Conservation (phyloP, 2,329 filamentous ascomycete species). For the Daldinia sp. region DNA sequence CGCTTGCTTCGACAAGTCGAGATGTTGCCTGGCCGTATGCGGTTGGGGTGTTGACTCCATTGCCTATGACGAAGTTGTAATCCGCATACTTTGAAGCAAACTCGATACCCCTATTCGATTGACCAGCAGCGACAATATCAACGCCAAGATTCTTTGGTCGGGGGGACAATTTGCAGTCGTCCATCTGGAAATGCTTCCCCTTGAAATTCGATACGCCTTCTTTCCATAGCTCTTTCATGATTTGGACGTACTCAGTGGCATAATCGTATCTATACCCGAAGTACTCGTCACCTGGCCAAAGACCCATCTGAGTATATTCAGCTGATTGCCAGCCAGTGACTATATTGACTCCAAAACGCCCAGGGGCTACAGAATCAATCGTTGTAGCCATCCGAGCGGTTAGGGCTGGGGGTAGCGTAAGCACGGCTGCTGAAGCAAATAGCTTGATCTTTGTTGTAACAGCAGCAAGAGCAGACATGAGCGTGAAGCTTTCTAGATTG, state of each 20-base stretch:
- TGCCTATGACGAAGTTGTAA: conserved; percentile 52
- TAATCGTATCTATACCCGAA: conserved; percentile 53
- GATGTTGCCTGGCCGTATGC: conserved; percentile 45
- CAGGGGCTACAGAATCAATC: conserved; percentile 51
- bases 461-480: conserved; percentile 52
- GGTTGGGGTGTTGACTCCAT: conserved; percentile 51
- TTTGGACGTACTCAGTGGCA: conserved; percentile 51
- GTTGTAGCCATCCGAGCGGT: conserved; percentile 51
- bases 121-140: conserved; percentile 52
- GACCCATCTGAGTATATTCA: conserved; percentile 52
- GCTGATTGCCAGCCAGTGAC: conserved; percentile 53
- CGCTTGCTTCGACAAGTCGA: conserved; percentile 49
- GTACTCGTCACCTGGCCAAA: conserved; percentile 51
- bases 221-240: conserved; percentile 53
- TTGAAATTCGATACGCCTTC: conserved; percentile 51
- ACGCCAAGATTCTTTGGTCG: conserved; percentile 38
- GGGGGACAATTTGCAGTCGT: conserved; percentile 51
- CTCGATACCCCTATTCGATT: conserved; percentile 52
- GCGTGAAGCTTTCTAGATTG: conserved; percentile 52
- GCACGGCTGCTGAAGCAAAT: conserved; percentile 50
- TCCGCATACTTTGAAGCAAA: conserved; percentile 51
- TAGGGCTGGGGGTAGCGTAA: conserved; percentile 50
- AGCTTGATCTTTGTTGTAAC: conserved; percentile 53
- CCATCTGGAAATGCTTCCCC: conserved; percentile 52
- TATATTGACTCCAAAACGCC: conserved; percentile 52